phyloP scores from a whole-genome alignment of 2,329 filamentous ascomycete genomes.

The Fusarium begoniae region DNA sequence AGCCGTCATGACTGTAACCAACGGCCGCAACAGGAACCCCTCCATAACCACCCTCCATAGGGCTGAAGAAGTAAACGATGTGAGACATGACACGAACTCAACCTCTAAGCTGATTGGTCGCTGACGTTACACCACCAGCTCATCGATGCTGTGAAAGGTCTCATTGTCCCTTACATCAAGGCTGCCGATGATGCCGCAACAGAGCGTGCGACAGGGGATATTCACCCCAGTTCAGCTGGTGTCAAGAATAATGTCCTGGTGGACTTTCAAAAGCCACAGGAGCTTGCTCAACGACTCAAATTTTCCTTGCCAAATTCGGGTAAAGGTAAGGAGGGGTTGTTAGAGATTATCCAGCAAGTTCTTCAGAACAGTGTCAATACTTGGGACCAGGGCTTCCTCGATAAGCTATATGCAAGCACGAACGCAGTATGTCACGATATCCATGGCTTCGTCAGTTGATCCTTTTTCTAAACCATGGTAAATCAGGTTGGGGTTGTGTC shows the following conservation, averaged over 20 bases:
- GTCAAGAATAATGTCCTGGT: slow-evolving; percentile 67
- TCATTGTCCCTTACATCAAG: slow-evolving; percentile 76
- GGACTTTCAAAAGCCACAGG: slow-evolving; percentile 67
- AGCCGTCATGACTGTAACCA: slow-evolving; percentile 41
- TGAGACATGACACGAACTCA: slow-evolving; percentile 27
- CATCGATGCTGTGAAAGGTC: slow-evolving; percentile 70
- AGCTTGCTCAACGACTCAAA: slow-evolving; percentile 63
- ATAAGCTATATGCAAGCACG: slow-evolving; percentile 93
- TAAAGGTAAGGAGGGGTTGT: slow-evolving; percentile 75
- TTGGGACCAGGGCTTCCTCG: slow-evolving; percentile 97
- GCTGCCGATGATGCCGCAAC: slow-evolving; percentile 71
- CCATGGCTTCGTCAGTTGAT: not conserved
- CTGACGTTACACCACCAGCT: slow-evolving; percentile 59
- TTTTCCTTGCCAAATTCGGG: slow-evolving; percentile 68
- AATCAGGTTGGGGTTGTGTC: slow-evolving; percentile 80
- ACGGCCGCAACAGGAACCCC: slow-evolving; percentile 35
- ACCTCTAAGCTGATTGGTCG: slow-evolving; percentile 18
- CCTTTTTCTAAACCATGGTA: slow-evolving; percentile 8
- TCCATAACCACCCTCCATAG: slow-evolving; percentile 40
- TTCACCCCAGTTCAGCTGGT: slow-evolving; percentile 52
- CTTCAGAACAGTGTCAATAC: slow-evolving; percentile 93
- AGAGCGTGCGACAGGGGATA: slow-evolving; percentile 61
- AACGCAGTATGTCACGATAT: slow-evolving; percentile 69
- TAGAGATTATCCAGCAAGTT: slow-evolving; percentile 75
- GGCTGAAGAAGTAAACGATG: slow-evolving; percentile 47